These are phyloP conservation scores for Syzygium malaccense DNA, from an alignment of 441 rosid species.

Conservation along the genomic window DNA sequence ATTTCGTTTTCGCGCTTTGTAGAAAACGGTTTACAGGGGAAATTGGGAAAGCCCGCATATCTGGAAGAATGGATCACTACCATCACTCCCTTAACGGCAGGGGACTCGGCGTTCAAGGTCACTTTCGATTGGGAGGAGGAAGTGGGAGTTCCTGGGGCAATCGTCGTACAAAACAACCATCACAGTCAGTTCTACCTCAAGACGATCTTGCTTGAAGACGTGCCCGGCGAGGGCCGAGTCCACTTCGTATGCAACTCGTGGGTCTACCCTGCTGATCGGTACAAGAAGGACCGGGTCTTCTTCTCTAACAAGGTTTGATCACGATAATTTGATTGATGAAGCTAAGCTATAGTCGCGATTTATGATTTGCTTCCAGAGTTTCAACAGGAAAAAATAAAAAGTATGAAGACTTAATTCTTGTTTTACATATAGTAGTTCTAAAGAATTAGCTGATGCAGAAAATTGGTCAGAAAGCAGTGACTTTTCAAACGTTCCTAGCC, in stretches of 20 bases:
- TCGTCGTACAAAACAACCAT: conserved; percentile 48
- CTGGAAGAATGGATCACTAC: conserved; percentile 61
- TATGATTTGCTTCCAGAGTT: background rate
- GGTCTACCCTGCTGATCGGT: conserved; percentile 57
- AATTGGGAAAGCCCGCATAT: conserved; percentile 51
- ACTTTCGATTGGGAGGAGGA: conserved; percentile 50
- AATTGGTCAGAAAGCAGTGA: background rate
- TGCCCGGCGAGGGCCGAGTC: conserved; percentile 59
- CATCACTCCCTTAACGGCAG: conserved; percentile 32
- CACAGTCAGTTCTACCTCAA: conserved; percentile 60
- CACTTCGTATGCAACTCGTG: conserved; percentile 78
- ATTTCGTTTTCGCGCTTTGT: background rate
- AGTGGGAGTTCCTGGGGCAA: conserved; percentile 64
- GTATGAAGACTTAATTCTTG: background rate
- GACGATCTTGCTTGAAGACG: conserved; percentile 59
- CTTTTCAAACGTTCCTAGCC: background rate
- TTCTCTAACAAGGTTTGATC: conserved; percentile 58
- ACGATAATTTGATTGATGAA: background rate
- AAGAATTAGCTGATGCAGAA: background rate
- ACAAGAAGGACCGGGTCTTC: conserved; percentile 56
- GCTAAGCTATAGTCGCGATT: background rate
- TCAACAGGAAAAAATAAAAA: background rate
- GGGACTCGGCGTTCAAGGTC: conserved; percentile 59
- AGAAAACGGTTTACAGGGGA: conserved; percentile 44
- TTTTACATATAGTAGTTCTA: background rate